Base-by-base conservation (phyloP, 2,329 filamentous ascomycete genomes). In the Xylariaceae sp. region DNA sequence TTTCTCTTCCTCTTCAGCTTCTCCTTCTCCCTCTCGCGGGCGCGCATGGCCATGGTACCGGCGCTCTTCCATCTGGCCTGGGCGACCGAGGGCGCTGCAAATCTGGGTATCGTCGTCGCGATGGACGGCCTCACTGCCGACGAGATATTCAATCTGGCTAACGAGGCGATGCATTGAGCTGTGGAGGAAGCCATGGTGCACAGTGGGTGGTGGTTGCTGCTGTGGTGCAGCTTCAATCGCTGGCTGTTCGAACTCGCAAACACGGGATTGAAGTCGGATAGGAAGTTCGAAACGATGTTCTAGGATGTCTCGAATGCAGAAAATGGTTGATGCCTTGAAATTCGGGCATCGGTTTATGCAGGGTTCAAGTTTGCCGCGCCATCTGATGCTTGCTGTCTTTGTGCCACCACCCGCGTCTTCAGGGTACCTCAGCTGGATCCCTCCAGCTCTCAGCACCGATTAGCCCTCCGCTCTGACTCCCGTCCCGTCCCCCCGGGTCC, bases 1-100 rank as follows among this genome's bases (percentile, higher is more conserved):
- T 78, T 72, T 62, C 79, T 75, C 71, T 79, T 84, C 69, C 79
- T 81, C 72, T 82, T 82, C 57, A 72, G 69, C 42, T 68, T 63
- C 49, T 73, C 70, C 72, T 81, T 84, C 62, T 77, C 79, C 63
- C 75, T 75, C 57, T 73, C 71, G 59, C 75, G 72, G 52, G 67
- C 63, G 55, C 74, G 65, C 62, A 63, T 65, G 14, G 56, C 53
- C 5, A 46, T 12, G 1, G 53, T 60, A 33, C 62, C 60, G 7
- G 44, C 58, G 31, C 71, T 71, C 34, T 73, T 73, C 66, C 69
- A 68, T 60, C 79, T 76, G 50, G 69, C 68, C 60, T 78, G 75
- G 33, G 71, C 62, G 41, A 73, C 68, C 6, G 73, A 71, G 1
- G 79, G 78, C n/a, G 74, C 69, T 41, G 80, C 70, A 56, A 76